A percentile compares a stretch with the other conserved stretches of the same genome.
Conservation (phyloP, 257 asterid genomes). For the Solanum okadae region DNA sequence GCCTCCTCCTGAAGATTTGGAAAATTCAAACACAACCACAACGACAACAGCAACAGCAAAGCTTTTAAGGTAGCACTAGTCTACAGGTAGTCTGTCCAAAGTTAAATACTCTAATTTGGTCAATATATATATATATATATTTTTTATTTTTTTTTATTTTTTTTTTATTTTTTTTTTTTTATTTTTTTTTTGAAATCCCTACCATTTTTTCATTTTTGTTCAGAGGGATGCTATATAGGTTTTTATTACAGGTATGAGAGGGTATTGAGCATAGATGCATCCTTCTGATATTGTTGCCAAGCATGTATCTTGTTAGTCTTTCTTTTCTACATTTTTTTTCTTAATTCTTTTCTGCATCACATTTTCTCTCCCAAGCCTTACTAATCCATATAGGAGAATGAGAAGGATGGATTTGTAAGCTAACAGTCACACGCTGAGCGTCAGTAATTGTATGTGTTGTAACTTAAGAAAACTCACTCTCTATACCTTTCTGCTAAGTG, state of each 20-base stretch:
- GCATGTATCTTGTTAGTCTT: neutral
- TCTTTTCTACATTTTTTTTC: constrained; percentile 1
- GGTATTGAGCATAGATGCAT: constrained; percentile 27
- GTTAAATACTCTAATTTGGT: constrained; percentile 11
- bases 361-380: neutral
- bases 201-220: constrained; percentile 31
- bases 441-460: no score
- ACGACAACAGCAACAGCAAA: neutral
- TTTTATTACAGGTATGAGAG: constrained; percentile 15
- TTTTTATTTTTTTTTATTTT: no score
- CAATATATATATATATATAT: neutral
- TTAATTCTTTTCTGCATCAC: neutral
- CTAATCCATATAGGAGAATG: no score
- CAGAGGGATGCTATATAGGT: constrained; percentile 38
- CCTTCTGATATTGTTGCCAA: constrained; percentile 13
- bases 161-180: no score
- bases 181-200: constrained; percentile 3
- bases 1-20: constrained; percentile 47
- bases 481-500: no score
- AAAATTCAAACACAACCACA: constrained; percentile 26
- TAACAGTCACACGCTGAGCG: no score
- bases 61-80: constrained; percentile 24
- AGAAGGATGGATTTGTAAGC: no score
- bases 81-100: constrained; percentile 9
- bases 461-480: no score